These are phyloP conservation scores for Sistotremastrum suecicum DNA, from an alignment of 768 basidiomycete species.

Conservation along the genomic window DNA sequence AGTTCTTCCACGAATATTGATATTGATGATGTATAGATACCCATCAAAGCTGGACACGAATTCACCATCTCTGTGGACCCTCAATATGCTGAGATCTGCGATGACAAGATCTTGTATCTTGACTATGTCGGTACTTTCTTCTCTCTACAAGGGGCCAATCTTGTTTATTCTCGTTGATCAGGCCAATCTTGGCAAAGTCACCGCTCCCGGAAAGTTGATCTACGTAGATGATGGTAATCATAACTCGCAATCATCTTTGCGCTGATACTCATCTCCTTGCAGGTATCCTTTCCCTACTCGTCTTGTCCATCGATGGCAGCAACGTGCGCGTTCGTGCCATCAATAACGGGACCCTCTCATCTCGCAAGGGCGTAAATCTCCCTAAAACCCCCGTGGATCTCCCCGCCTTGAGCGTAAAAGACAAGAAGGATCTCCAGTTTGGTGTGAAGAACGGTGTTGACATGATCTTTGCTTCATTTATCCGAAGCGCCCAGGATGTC, in stretches of 20 bases:
- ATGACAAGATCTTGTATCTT: constrained; percentile 76
- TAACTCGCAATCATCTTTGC: background rate
- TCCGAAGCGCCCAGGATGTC: constrained; percentile 91
- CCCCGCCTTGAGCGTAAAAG: constrained; percentile 94
- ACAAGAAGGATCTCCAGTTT: constrained; percentile 88
- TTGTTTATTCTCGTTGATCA: constrained; percentile 17
- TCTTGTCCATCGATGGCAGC: constrained; percentile 72
- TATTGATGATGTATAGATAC: constrained; percentile 32
- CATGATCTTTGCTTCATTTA: constrained; percentile 99
- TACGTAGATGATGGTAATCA: constrained; percentile 85
- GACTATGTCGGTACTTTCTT: constrained; percentile 63
- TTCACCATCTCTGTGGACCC: constrained; percentile 81
- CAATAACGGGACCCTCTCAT: constrained; percentile 87
- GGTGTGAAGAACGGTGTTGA: constrained; percentile 97
- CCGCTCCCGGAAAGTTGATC: constrained; percentile 91
- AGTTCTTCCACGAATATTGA: constrained; percentile 2
- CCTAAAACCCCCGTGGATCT: constrained; percentile 97
- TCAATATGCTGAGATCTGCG: constrained; percentile 63
- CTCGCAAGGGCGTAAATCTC: constrained; percentile 97
- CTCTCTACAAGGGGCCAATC: constrained; percentile 1
- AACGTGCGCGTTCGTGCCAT: constrained; percentile 73
- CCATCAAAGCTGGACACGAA: constrained; percentile 84
- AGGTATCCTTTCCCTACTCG: constrained; percentile 87
- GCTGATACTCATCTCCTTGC: background rate
- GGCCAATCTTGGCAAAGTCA: constrained; percentile 90